Base-by-base conservation (phyloP, 306 rosid species). In the Quercus cerris region DNA sequence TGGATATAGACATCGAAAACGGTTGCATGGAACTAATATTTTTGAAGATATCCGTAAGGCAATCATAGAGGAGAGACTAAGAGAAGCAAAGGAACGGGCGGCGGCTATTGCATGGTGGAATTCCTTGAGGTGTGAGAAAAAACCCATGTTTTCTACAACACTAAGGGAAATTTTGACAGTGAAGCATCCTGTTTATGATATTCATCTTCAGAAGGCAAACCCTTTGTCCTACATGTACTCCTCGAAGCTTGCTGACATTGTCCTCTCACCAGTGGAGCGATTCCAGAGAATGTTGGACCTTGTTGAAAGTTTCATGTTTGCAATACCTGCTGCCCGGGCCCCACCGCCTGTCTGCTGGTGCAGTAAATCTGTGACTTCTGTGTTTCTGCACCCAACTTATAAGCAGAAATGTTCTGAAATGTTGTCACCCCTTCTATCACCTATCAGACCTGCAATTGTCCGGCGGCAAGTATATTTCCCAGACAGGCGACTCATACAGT, bases 401-500 rank as follows among this genome's bases (percentile, higher is more conserved):
- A 86, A 82, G 93, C 94, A 88, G 88, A 87, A 71, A 57, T 91
- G 88, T 81, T 85, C 97, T 33, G 87, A 86, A 76, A 73, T 83
- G 31, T 80, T 95, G 77, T 91, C 90, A 22, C 99, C 98, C 14
- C 91, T 93, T 61, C 75, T 93, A 71, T 83, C 91, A 49, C 98
- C 98, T 58, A 84, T 91, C 82, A 91, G 99, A 87, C 96, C 98
- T 57, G 97, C 99, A 58, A 90, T 93, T 85, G 97, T 95, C 56
- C 93, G 99, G 58, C 89, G 98, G 76, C 99, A 95, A 86, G 96
- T 95, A 62, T 95, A 95, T 87, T 95, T 95, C 77, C 99, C 99
- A 63, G 99, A 93, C 79, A 91, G 98, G 91, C 87, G 99, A 25
- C 99, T 95, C 35, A 91, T 95, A 86, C 99, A 95, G 81, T 95